Evolutionary conservation across 805 yeast genomes (phyloP), one percentile per base, ranked within the genome.

Genomic region (Candida patagonica): DNA sequence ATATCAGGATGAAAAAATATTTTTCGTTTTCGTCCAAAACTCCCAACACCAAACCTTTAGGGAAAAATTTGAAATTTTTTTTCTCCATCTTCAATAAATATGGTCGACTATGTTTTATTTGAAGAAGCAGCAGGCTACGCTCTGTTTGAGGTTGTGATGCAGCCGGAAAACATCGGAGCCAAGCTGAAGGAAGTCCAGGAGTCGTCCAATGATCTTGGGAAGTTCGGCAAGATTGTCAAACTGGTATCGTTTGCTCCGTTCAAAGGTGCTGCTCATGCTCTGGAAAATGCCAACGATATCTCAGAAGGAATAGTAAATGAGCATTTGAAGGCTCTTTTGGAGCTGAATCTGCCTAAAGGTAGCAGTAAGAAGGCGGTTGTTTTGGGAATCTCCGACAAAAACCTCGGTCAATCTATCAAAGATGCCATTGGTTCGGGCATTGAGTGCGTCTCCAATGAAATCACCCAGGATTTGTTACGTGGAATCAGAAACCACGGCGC

Each of bases 91-190:
- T 25, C 9, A 12, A 25, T 9, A 25, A 19, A n/a, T 7, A 46
- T 49, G 50, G 86, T 87, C 65, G 95, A 92, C 67, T 92, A 78
- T 68, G 77, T 92, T 62, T 80, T 92, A 57, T 89, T 82, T 64
- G 98, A 92, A 72, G 97, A 92, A 72, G 95, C 98, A 45, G 87
- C 97, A 40, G 98, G 98, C 53, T 92, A 89, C 63, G 97, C 95
- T 51, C 73, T 92, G 59, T 92, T 89, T 78, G 84, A 89, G 65
- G 96, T 92, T 46, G 76, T 79, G 54, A 70, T 86, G 50, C 95
- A 87, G 67, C 95, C 89, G 61, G 98, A 92, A 67, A 87, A 84
- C 59, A 78, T 92, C 51, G 95, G 96, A 38, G 73, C 94, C 33
- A 78, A 94, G 60, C 72, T 84, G 66, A 81, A 80, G 63, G 98